Conservation (phyloP, 78 protist genomes). For the Pigoraptor vietnamica region DNA sequence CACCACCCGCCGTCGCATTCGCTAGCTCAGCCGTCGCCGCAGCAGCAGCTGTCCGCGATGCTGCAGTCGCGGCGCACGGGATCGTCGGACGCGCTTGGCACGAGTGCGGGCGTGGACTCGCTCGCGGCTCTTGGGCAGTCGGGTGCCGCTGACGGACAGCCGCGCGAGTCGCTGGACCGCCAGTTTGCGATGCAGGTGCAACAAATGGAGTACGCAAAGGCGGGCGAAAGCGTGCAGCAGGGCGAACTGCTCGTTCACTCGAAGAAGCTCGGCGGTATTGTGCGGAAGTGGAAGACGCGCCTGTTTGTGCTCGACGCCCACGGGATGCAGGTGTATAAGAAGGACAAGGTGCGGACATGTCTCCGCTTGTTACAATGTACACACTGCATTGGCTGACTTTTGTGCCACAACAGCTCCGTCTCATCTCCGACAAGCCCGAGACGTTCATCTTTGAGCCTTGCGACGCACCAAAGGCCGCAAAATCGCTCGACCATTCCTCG, state of each 20-base stretch:
- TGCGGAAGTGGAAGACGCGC: not conserved
- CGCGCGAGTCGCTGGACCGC: not conserved
- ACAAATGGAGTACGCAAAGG: not conserved
- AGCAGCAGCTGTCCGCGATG: not conserved
- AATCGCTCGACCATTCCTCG: not conserved
- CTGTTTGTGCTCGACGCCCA: not conserved
- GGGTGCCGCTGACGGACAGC: no score
- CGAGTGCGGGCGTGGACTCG: no score
- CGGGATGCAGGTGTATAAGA: not conserved
- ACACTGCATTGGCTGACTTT: no score
- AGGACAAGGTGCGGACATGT: not conserved
- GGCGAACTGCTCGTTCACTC: not conserved
- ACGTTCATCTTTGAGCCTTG: not conserved
- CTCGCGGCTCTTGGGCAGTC: no score
- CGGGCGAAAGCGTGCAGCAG: not conserved
- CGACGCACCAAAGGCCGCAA: not conserved
- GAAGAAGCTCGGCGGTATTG: not conserved
- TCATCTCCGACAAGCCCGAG: no score
- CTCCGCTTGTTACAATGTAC: no score
- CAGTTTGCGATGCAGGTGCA: not conserved
- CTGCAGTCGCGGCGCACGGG: no score
- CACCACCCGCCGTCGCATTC: not conserved
- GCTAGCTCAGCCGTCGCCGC: not conserved
- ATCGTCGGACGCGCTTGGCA: no score
- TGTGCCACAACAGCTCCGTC: no score